These are phyloP conservation scores for Thalassiosira livingstoniorum DNA, from an alignment of 352 stramenopile species.

Conservation along the genomic window DNA sequence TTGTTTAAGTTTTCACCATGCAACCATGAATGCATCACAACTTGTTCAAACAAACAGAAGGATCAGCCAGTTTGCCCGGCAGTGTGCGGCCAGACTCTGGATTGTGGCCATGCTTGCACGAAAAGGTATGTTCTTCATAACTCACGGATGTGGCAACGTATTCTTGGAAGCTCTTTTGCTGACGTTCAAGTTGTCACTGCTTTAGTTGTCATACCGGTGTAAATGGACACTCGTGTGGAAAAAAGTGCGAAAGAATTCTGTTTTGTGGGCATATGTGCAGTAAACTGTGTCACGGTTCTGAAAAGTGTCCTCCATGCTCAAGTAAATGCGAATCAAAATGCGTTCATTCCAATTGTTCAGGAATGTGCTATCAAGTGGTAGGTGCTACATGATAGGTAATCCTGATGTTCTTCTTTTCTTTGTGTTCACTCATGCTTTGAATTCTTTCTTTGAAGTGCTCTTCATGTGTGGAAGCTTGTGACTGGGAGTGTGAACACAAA, in stretches of 20 bases:
- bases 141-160: too few relatives aligned
- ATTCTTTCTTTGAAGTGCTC: constrained; percentile 75
- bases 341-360: constrained; percentile 82
- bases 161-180: constrained; percentile 34
- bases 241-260: constrained; percentile 83
- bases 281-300: constrained; percentile 78
- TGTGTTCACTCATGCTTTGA: background rate
- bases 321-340: constrained; percentile 79
- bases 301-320: constrained; percentile 80
- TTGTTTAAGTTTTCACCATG: constrained; percentile 48
- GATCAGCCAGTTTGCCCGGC: constrained; percentile 72
- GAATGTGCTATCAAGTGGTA: constrained; percentile 58
- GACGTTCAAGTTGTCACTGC: background rate
- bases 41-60: constrained; percentile 56
- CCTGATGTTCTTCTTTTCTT: background rate
- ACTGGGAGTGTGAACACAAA: constrained; percentile 85
- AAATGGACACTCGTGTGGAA: constrained; percentile 71
- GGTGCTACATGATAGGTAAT: constrained; percentile 15
- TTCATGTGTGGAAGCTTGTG: constrained; percentile 86
- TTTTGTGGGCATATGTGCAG: constrained; percentile 85
- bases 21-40: constrained; percentile 49
- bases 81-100: constrained; percentile 66
- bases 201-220: constrained; percentile 70
- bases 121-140: too few relatives aligned
- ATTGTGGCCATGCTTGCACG: constrained; percentile 58